Percentiles rank a stretch among this genome's conserved stretches.
Conservation (phyloP, 2,329 filamentous ascomycete species). For the Scytalidium sp. region DNA sequence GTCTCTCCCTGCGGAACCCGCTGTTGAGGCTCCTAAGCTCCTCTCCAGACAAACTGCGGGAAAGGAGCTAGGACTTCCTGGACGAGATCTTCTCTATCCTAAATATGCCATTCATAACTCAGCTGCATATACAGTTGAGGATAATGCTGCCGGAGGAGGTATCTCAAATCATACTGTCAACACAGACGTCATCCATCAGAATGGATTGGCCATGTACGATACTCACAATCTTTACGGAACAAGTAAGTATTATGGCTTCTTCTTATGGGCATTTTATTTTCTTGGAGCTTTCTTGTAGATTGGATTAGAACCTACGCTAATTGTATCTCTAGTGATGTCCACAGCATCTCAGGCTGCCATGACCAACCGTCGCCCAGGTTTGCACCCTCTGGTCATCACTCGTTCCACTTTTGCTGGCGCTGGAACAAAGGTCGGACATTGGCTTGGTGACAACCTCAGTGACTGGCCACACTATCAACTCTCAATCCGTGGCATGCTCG, state of each 20-base stretch:
- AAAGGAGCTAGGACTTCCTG: conserved; percentile 54
- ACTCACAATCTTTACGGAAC: conserved; percentile 76
- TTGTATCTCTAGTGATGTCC: conserved; percentile 58
- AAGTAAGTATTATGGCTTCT: conserved; percentile 32
- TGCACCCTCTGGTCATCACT: conserved; percentile 70
- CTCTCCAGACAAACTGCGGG: conserved; percentile 23
- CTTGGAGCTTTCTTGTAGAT: not conserved
- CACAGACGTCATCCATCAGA: conserved; percentile 65
- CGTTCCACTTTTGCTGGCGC: conserved; percentile 74
- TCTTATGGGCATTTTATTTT: not conserved
- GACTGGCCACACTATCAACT: conserved; percentile 57
- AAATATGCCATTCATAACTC: conserved; percentile 65
- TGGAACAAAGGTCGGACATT: conserved; percentile 60
- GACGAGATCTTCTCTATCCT: conserved; percentile 61
- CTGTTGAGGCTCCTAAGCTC: not conserved
- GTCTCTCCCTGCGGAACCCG: conserved; percentile 1
- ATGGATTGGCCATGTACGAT: conserved; percentile 68
- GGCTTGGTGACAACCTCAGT: conserved; percentile 57
- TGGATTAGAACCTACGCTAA: not conserved
- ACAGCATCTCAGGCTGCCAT: conserved; percentile 62
- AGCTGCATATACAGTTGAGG: conserved; percentile 43
- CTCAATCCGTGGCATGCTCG: conserved; percentile 56
- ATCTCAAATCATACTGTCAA: conserved; percentile 59
- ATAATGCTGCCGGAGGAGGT: conserved; percentile 41
- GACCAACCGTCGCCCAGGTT: conserved; percentile 57